Conservation (phyloP, 805 yeast species). For the Candida xyloterini region DNA sequence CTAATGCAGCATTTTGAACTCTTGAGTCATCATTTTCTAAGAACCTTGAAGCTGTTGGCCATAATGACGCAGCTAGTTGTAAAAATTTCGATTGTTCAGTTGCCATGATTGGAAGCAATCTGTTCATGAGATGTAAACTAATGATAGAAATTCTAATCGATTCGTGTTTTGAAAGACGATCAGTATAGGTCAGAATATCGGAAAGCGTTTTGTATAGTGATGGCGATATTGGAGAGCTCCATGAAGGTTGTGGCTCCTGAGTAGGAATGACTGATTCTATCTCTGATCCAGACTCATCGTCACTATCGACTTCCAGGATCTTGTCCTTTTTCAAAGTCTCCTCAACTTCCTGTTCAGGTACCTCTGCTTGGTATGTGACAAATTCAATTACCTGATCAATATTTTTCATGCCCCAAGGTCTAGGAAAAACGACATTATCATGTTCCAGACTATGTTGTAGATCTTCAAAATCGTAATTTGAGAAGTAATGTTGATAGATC, state of each 20-base stretch:
- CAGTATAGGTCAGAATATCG: constrained; percentile 65
- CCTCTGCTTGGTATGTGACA: constrained; percentile 36
- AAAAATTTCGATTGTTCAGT: constrained; percentile 43
- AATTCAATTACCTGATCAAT: constrained; percentile 43
- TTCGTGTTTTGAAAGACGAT: constrained; percentile 62
- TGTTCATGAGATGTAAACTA: constrained; percentile 48
- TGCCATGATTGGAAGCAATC: constrained; percentile 51
- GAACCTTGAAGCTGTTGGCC: constrained; percentile 43
- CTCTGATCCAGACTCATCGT: constrained; percentile 40
- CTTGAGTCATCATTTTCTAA: constrained; percentile 26
- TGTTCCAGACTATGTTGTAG: constrained; percentile 18
- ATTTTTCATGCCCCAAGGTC: constrained; percentile 60
- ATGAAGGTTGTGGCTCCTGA: constrained; percentile 36
- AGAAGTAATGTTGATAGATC: constrained; percentile 38
- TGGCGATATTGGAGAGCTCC: constrained; percentile 69
- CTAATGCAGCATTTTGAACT: constrained; percentile 30
- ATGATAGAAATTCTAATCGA: constrained; percentile 55
- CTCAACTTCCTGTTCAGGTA: constrained; percentile 17
- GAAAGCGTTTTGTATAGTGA: constrained; percentile 56
- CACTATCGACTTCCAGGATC: constrained; percentile 31
- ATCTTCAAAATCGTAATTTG: constrained; percentile 25
- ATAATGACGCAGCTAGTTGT: constrained; percentile 50
- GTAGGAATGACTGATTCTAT: constrained; percentile 27
- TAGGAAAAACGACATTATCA: constrained; percentile 31
- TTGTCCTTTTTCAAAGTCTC: constrained; percentile 22